These are phyloP conservation scores for Sporobolomyces phaffii DNA, from an alignment of 768 basidiomycete species.

Conservation along the genomic window DNA sequence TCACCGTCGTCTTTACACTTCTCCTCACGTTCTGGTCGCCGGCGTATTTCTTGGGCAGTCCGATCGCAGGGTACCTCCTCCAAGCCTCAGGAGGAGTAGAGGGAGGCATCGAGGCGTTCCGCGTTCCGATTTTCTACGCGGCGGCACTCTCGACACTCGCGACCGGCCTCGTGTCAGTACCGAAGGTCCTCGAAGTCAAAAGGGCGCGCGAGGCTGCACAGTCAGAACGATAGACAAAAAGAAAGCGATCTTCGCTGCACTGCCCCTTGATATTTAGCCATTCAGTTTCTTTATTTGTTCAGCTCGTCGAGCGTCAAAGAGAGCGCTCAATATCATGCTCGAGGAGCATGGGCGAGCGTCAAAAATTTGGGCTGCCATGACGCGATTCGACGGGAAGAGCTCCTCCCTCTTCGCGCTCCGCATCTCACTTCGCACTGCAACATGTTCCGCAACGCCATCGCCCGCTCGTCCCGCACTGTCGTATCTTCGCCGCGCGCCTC, in stretches of 20 bases:
- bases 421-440: neutral
- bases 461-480: conserved; percentile 4
- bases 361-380: too few relatives aligned
- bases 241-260: too few relatives aligned
- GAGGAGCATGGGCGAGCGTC: too few relatives aligned
- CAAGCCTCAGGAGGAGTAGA: conserved; percentile 39
- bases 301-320: too few relatives aligned
- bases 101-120: conserved; percentile 34
- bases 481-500: neutral
- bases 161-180: neutral
- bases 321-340: too few relatives aligned
- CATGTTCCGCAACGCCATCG: conserved; percentile 13
- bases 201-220: neutral
- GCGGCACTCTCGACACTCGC: neutral
- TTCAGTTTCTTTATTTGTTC: too few relatives aligned
- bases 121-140: conserved; percentile 42
- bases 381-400: neutral
- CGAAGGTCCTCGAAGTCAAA: neutral
- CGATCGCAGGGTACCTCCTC: conserved; percentile 42
- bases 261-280: too few relatives aligned
- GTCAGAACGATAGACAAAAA: neutral
- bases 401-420: neutral
- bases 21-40: conserved; percentile 4
- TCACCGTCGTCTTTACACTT: conserved; percentile 36
- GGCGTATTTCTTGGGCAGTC: conserved; percentile 32